Conservation (phyloP, 2,329 filamentous ascomycete genomes). For the Verticillium nubilum region DNA sequence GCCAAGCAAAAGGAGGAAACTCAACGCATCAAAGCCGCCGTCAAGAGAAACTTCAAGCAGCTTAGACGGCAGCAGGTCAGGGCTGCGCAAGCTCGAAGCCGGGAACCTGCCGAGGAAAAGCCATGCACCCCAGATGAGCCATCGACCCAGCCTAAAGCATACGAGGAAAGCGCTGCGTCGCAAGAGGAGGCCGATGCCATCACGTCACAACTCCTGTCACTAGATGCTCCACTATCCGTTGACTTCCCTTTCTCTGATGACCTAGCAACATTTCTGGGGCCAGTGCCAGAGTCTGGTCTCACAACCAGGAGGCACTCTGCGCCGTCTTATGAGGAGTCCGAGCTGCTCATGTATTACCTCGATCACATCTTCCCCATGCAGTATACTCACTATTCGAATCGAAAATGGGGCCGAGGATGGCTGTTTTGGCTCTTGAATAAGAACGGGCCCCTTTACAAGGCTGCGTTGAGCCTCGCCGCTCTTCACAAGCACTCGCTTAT, state of each 20-base stretch:
- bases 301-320: slow-evolving; percentile 3
- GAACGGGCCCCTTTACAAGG: slow-evolving; percentile 17
- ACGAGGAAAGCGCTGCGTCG: neutral
- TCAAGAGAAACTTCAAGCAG: slow-evolving; percentile 18
- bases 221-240: neutral
- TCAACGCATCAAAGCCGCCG: slow-evolving; percentile 14
- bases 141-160: neutral
- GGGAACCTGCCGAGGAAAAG: neutral
- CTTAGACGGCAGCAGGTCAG: neutral
- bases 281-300: neutral
- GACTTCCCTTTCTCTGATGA: neutral
- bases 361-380: slow-evolving; percentile 22
- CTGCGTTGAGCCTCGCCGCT: slow-evolving; percentile 18
- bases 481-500: slow-evolving; percentile 19
- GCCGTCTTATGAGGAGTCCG: slow-evolving; percentile 13
- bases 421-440: slow-evolving; percentile 16
- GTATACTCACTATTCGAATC: slow-evolving; percentile 17
- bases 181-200: neutral
- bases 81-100: neutral
- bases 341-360: slow-evolving; percentile 20
- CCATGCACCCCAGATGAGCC: neutral
- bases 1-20: slow-evolving; percentile 21
- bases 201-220: neutral
- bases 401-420: slow-evolving; percentile 14
- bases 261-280: neutral